A percentile compares a stretch with the other conserved stretches of the same genome.
phyloP scores from a whole-genome alignment of 2,329 filamentous ascomycete species.

The Xylaria sp. region DNA sequence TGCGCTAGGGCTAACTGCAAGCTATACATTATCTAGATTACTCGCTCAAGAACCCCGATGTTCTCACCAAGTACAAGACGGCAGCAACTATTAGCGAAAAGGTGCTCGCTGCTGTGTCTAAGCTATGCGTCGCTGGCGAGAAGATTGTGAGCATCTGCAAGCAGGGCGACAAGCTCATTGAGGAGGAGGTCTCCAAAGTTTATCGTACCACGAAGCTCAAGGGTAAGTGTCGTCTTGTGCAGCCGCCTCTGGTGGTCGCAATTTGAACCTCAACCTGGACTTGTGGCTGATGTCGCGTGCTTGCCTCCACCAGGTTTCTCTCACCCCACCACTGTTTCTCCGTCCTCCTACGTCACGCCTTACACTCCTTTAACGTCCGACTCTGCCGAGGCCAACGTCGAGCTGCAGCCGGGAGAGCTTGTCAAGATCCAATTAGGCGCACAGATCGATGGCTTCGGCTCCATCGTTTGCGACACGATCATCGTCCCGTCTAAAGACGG shows the following conservation, averaged over 20 bases:
- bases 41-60: constrained; percentile 90
- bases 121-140: constrained; percentile 80
- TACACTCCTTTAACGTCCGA: constrained; percentile 94
- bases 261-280: constrained; percentile 28
- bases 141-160: constrained; percentile 96
- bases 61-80: constrained; percentile 98
- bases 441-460: constrained; percentile 96
- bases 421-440: constrained; percentile 99
- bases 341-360: constrained; percentile 92
- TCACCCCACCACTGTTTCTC: constrained; percentile 95
- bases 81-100: constrained; percentile 95
- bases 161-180: constrained; percentile 93
- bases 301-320: constrained; percentile 72
- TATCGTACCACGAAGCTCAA: constrained; percentile 99
- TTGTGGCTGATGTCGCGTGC: constrained; percentile 40
- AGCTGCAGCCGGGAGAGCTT: constrained; percentile 85
- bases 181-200: constrained; percentile 93
- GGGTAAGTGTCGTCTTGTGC: constrained; percentile 64
- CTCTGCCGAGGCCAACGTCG: constrained; percentile 80
- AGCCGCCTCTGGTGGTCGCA: constrained; percentile 8
- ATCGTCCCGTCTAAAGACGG: constrained; percentile 74
- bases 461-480: constrained; percentile 94
- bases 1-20: constrained; percentile 37
- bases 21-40: constrained; percentile 71
- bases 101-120: constrained; percentile 85